Conservation (phyloP, 306 rosid genomes). For the Mimosa pudica region DNA sequence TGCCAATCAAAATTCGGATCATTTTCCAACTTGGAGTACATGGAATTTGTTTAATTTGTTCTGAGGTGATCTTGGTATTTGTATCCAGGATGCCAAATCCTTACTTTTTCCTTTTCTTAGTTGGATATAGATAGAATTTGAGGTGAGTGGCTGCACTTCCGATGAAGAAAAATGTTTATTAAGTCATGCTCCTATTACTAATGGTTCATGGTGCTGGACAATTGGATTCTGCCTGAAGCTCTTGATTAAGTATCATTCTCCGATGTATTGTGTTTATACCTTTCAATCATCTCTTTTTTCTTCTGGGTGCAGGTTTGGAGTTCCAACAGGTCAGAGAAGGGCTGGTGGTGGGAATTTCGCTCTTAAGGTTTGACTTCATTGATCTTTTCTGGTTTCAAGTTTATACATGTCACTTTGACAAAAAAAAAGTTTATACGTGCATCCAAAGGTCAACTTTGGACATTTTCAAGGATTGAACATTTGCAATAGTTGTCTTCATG, state of each 20-base stretch:
- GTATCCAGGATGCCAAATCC: constrained; percentile 30
- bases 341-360: constrained; percentile 50
- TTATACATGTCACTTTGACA: constrained; percentile 10
- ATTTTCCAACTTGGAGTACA: constrained; percentile 35
- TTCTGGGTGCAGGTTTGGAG: constrained; percentile 64
- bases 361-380: constrained; percentile 52
- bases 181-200: constrained; percentile 5
- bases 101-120: constrained; percentile 31
- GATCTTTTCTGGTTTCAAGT: constrained; percentile 20
- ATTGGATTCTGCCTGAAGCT: constrained; percentile 29
- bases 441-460: too few species aligned
- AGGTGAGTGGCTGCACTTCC: constrained; percentile 36
- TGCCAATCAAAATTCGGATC: constrained; percentile 34
- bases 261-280: constrained; percentile 13
- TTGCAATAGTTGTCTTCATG: background rate
- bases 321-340: constrained; percentile 56
- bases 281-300: constrained; percentile 33
- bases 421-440: too few species aligned
- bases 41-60: constrained; percentile 32
- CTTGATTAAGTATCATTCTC: constrained; percentile 22
- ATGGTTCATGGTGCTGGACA: constrained; percentile 33
- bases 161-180: too few species aligned
- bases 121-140: constrained; percentile 44
- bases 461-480: background rate
- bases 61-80: constrained; percentile 37